Conservation (phyloP, 164 flowering plant species). For the Liquidambar formosana region DNA sequence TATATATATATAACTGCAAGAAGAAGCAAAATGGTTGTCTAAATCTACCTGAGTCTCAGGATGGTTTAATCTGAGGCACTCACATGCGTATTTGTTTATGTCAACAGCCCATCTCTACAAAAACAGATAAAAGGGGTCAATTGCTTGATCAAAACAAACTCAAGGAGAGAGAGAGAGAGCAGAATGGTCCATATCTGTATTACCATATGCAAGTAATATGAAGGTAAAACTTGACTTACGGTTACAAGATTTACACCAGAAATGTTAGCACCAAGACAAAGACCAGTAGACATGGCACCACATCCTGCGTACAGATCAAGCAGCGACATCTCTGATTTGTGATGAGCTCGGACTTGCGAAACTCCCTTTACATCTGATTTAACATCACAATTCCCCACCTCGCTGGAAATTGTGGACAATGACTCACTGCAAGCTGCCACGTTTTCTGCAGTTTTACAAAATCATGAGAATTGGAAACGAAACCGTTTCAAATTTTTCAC, state of each 20-base stretch:
- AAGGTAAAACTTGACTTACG: slow-evolving; percentile 39
- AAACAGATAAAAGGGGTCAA: not conserved
- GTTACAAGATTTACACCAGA: slow-evolving; percentile 61
- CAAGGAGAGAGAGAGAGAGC: no score
- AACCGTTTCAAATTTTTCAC: not conserved
- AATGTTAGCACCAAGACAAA: slow-evolving; percentile 69
- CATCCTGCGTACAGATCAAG: slow-evolving; percentile 86
- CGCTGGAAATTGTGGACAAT: slow-evolving; percentile 41
- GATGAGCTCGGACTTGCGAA: not conserved
- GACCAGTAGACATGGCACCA: slow-evolving; percentile 93
- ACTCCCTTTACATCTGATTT: slow-evolving; percentile 21
- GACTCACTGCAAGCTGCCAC: slow-evolving; percentile 20
- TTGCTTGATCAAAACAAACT: not conserved
- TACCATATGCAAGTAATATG: no score
- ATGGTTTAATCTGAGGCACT: slow-evolving; percentile 66
- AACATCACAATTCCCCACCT: slow-evolving; percentile 15
- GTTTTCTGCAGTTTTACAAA: slow-evolving; percentile 17
- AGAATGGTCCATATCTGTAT: no score
- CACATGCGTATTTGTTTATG: slow-evolving; percentile 62
- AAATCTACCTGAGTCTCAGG: slow-evolving; percentile 70
- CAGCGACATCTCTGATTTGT: slow-evolving; percentile 29
- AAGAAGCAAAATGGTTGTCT: not conserved
- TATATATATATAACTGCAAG: no score
- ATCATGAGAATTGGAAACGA: not conserved
- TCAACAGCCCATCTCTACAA: slow-evolving; percentile 94